These are phyloP conservation scores for Allantophomopsis cytisporea DNA, from an alignment of 2,329 filamentous ascomycete species.

Conservation along the genomic window DNA sequence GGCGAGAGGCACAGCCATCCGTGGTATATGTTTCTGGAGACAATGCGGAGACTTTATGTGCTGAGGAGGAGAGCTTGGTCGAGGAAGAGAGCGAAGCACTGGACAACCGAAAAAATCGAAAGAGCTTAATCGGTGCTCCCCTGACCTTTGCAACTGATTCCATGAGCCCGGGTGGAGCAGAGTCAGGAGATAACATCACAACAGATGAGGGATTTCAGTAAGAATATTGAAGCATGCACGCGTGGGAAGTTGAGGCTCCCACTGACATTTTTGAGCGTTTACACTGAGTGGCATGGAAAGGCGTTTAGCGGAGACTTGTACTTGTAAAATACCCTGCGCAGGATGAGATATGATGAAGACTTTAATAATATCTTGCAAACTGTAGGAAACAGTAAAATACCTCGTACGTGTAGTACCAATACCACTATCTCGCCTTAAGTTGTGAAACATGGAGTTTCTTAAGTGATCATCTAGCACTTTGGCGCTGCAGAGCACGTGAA, in stretches of 20 bases:
- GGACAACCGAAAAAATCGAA: slow-evolving; percentile 35
- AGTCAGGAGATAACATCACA: not conserved
- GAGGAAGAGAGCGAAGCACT: slow-evolving; percentile 42
- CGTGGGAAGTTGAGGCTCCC: too few relatives aligned
- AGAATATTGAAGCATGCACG: slow-evolving; percentile 1
- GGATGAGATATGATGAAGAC: not conserved
- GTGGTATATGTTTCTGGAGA: slow-evolving; percentile 14
- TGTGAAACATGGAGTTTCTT: too few relatives aligned
- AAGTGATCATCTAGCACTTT: too few relatives aligned
- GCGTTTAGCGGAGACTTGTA: slow-evolving; percentile 12
- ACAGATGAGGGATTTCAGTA: slow-evolving; percentile 12
- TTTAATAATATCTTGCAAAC: not conserved
- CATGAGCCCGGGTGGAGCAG: too few relatives aligned
- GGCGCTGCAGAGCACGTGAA: not conserved
- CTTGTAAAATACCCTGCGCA: slow-evolving; percentile 5
- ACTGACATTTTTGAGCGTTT: slow-evolving; percentile 6
- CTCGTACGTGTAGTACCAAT: too few relatives aligned
- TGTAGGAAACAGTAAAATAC: too few relatives aligned
- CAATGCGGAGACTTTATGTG: slow-evolving; percentile 21
- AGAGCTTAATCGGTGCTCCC: slow-evolving; percentile 35
- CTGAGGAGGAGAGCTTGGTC: slow-evolving; percentile 24
- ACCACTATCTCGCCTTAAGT: too few relatives aligned
- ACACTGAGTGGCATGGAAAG: slow-evolving; percentile 12
- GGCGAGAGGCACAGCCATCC: slow-evolving; percentile 16
- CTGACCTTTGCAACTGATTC: too few relatives aligned